These are phyloP conservation scores for Diaporthe sp. DNA, from an alignment of 2,329 filamentous ascomycete species.

Conservation along the genomic window DNA sequence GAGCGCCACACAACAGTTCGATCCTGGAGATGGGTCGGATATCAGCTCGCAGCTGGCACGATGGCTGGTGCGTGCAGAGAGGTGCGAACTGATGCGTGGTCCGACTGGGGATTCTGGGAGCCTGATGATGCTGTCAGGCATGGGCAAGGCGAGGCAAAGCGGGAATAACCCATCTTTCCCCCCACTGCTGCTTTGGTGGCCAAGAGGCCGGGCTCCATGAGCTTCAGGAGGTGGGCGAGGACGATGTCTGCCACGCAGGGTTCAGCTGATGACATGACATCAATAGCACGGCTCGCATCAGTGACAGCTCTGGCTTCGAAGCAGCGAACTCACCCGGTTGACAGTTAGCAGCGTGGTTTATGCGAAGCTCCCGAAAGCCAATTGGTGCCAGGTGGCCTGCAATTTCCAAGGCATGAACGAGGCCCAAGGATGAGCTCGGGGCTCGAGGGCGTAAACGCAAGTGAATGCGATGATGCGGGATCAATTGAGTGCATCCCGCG, in stretches of 20 bases:
- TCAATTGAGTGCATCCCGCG: constrained; percentile 22
- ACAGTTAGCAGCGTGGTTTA: not conserved
- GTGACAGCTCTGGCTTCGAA: constrained; percentile 7
- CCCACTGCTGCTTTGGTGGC: constrained; percentile 6
- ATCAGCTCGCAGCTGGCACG: constrained; percentile 11
- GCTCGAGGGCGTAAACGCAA: constrained; percentile 2
- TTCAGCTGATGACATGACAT: constrained; percentile 25
- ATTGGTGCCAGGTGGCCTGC: constrained; percentile 25
- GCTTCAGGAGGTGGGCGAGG: constrained; percentile 5
- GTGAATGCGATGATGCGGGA: constrained; percentile 23
- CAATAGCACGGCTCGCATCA: not conserved
- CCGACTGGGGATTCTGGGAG: not conserved
- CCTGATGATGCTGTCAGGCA: constrained; percentile 6
- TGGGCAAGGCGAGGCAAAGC: not conserved
- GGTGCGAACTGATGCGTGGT: constrained; percentile 3
- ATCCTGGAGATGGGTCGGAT: constrained; percentile 13
- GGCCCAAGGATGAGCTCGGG: constrained; percentile 11
- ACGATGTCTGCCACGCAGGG: not conserved
- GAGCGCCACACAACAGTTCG: not conserved
- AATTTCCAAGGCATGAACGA: constrained; percentile 33
- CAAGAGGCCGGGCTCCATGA: constrained; percentile 20
- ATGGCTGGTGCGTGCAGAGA: constrained; percentile 4
- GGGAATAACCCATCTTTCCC: not conserved
- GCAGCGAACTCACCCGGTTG: constrained; percentile 5
- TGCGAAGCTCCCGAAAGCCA: constrained; percentile 24